phyloP scores from a whole-genome alignment of 1,284 basidiomycete species.

The Wolfiporia cocos region DNA sequence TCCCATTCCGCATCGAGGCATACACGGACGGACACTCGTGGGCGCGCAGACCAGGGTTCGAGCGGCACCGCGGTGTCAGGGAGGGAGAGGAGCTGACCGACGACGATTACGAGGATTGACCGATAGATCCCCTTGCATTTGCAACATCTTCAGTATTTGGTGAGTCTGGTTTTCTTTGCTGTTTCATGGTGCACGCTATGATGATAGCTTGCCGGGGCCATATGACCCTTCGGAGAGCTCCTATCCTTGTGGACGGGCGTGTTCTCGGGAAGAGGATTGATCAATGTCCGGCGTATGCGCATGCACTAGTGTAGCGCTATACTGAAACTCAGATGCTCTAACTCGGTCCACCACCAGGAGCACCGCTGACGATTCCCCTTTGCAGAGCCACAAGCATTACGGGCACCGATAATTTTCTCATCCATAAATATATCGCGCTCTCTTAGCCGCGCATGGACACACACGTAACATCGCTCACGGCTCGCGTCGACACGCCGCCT shows the following conservation, averaged over 20 bases:
- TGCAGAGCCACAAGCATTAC: too few relatives aligned
- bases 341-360: not conserved
- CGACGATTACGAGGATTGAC: slow-evolving; percentile 44
- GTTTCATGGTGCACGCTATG: too few relatives aligned
- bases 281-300: slow-evolving; percentile 41
- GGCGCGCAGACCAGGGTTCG: slow-evolving; percentile 62
- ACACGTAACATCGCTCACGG: too few relatives aligned
- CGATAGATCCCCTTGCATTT: not conserved
- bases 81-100: slow-evolving; percentile 71
- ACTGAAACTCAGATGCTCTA: not conserved
- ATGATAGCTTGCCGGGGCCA: slow-evolving; percentile 75
- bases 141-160: too few relatives aligned
- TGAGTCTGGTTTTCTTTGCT: too few relatives aligned
- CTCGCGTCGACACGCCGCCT: too few relatives aligned
- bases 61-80: slow-evolving; percentile 52
- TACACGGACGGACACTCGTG: slow-evolving; percentile 85
- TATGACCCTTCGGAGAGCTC: slow-evolving; percentile 55
- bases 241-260: slow-evolving; percentile 1
- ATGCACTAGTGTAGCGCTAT: not conserved
- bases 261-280: slow-evolving; percentile 43
- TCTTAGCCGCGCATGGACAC: too few relatives aligned
- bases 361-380: too few relatives aligned
- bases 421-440: too few relatives aligned
- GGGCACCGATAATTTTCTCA: too few relatives aligned
- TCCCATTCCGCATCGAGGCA: slow-evolving; percentile 79